Percentiles rank a stretch among this genome's conserved stretches.
phyloP scores from a whole-genome alignment of 2,329 filamentous ascomycete species.

The Orbilia quercus region DNA sequence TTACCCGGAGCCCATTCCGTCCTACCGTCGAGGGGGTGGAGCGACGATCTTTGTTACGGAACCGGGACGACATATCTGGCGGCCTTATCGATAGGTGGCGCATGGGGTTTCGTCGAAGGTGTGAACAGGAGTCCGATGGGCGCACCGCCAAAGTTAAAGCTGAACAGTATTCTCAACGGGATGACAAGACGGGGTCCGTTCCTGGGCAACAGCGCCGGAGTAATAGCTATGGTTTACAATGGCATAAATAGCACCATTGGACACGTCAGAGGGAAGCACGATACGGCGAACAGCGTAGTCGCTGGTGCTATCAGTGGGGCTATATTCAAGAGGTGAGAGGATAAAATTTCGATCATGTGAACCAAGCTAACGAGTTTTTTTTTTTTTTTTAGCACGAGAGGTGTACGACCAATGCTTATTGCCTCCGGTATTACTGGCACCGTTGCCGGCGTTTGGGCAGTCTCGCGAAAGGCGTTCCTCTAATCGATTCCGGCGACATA shows the following conservation, averaged over 20 bases:
- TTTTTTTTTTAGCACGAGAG: constrained; percentile 75
- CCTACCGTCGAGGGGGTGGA: constrained; percentile 94
- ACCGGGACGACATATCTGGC: constrained; percentile 92
- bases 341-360: not conserved
- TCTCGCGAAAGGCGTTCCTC: constrained; percentile 64
- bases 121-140: constrained; percentile 76
- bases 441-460: constrained; percentile 88
- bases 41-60: constrained; percentile 97
- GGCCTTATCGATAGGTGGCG: constrained; percentile 85
- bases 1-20: constrained; percentile 86
- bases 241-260: constrained; percentile 87
- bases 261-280: constrained; percentile 83
- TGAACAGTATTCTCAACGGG: constrained; percentile 95
- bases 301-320: constrained; percentile 90
- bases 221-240: constrained; percentile 96
- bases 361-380: constrained; percentile 21
- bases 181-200: constrained; percentile 93
- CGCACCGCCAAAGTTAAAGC: constrained; percentile 86
- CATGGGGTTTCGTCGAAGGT: constrained; percentile 92
- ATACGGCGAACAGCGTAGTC: constrained; percentile 85
- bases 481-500: constrained; percentile 11
- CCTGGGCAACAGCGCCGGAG: constrained; percentile 93
- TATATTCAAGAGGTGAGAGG: constrained; percentile 76
- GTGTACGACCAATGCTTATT: constrained; percentile 90
- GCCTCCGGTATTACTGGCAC: constrained; percentile 89